Evolutionary conservation across 208 protist genomes (phyloP).

Genomic region (Acanthamoeba castellanii): DNA sequence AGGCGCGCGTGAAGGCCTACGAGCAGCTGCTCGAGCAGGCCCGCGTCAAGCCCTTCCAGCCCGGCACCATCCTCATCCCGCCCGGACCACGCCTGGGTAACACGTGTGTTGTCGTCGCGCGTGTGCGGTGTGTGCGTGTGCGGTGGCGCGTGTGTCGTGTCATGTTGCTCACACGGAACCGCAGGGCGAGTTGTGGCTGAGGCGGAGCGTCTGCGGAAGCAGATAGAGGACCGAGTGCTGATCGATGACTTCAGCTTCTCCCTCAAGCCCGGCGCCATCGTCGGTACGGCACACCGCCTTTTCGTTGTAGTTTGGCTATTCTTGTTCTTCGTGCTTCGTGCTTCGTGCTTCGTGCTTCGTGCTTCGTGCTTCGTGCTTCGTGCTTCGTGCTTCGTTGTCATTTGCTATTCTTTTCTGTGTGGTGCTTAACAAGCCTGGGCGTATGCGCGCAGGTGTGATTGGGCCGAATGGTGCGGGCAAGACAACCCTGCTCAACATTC

Average conservation of each 20-base stretch:
- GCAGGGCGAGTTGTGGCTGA: not conserved
- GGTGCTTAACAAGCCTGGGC: too few relatives aligned
- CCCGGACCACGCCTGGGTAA: constrained; percentile 81
- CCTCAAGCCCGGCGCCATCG: constrained; percentile 1
- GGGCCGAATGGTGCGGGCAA: constrained; percentile 87
- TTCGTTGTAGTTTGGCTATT: too few relatives aligned
- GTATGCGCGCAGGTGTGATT: constrained; percentile 76
- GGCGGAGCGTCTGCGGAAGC: not conserved
- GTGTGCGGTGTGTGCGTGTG: not conserved
- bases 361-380: too few relatives aligned
- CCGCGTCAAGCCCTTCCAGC: not conserved
- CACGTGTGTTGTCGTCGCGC: too few relatives aligned
- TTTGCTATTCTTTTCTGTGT: too few relatives aligned
- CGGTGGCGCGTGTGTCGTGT: not conserved
- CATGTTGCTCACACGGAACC: not conserved
- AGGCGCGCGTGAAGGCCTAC: constrained; percentile 73
- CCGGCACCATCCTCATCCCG: constrained; percentile 80
- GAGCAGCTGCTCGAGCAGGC: constrained; percentile 53
- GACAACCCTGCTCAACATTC: constrained; percentile 82
- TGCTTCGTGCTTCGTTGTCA: too few relatives aligned
- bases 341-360: too few relatives aligned
- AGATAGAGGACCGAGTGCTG: not conserved
- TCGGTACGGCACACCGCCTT: not conserved
- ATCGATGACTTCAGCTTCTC: constrained; percentile 40
- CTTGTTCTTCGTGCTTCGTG: too few relatives aligned